Percentiles rank a stretch among this genome's conserved stretches.
phyloP scores from a whole-genome alignment of 2,329 filamentous ascomycete genomes.

The Zymoseptoria brevis region DNA sequence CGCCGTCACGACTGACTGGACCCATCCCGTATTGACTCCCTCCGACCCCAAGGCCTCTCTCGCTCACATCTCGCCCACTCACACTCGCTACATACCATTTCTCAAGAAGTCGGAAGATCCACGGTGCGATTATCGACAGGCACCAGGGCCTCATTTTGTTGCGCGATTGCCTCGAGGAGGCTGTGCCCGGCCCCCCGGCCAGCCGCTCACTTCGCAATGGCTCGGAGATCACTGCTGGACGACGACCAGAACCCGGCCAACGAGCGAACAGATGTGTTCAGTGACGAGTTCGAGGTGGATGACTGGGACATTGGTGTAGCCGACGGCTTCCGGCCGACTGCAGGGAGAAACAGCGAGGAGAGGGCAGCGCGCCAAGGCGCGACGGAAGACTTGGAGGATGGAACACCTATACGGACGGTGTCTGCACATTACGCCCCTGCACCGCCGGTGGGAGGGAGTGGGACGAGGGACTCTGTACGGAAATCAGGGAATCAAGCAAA shows the following conservation, averaged over 20 bases:
- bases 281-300: conserved; percentile 40
- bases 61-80: neutral
- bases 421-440: conserved; percentile 21
- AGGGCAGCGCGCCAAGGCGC: conserved; percentile 14
- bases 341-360: conserved; percentile 19
- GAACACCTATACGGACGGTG: conserved; percentile 25
- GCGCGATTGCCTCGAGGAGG: conserved; percentile 10
- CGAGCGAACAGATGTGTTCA: conserved; percentile 39
- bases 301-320: conserved; percentile 37
- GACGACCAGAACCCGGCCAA: conserved; percentile 21
- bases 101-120: neutral
- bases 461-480: conserved; percentile 26
- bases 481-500: conserved; percentile 26
- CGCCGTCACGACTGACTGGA: too few species aligned
- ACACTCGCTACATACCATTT: conserved; percentile 4
- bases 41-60: neutral
- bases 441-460: conserved; percentile 5
- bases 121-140: neutral
- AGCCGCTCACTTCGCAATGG: conserved; percentile 15
- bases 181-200: conserved; percentile 15
- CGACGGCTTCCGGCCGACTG: conserved; percentile 39
- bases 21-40: neutral
- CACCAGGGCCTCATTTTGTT: conserved; percentile 6
- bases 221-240: conserved; percentile 22
- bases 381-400: conserved; percentile 11